Evolutionary conservation across 805 yeast species (phyloP).

Genomic region (Kodamaea fukazawae): DNA sequence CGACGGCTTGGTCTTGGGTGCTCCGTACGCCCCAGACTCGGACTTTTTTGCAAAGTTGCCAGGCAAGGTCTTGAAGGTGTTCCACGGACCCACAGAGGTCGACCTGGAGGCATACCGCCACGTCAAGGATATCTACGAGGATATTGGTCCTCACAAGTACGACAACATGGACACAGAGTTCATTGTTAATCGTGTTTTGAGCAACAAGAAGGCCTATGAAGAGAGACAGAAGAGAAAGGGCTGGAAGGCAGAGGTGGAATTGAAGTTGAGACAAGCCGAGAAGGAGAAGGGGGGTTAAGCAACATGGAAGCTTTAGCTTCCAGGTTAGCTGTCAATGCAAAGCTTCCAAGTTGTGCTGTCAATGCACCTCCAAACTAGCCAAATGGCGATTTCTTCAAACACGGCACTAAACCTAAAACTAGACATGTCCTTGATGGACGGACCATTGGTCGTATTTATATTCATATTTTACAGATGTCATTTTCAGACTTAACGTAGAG

Average conservation of each 20-base stretch:
- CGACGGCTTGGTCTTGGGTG: slow-evolving; percentile 72
- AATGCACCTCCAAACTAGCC: no score
- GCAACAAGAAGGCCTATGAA: slow-evolving; percentile 67
- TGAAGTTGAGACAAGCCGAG: slow-evolving; percentile 25
- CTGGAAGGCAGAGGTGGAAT: slow-evolving; percentile 58
- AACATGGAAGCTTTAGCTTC: neutral
- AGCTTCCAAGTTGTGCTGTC: neutral
- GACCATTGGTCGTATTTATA: no score
- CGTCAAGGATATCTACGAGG: slow-evolving; percentile 34
- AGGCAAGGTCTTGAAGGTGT: slow-evolving; percentile 39
- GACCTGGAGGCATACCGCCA: slow-evolving; percentile 29
- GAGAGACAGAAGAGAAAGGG: slow-evolving; percentile 88
- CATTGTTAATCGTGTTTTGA: slow-evolving; percentile 72
- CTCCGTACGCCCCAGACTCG: slow-evolving; percentile 52
- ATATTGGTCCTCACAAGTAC: slow-evolving; percentile 55
- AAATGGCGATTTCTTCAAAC: no score
- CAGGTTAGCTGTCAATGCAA: neutral
- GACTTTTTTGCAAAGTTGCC: slow-evolving; percentile 41
- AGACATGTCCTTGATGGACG: no score
- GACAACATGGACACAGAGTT: slow-evolving; percentile 64
- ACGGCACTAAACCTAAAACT: no score
- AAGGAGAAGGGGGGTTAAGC: neutral
- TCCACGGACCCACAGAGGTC: slow-evolving; percentile 58
- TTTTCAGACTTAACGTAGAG: no score
- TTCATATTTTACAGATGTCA: no score